Base-by-base conservation (phyloP, 75 land plant genomes). In the Larix kaempferi region DNA sequence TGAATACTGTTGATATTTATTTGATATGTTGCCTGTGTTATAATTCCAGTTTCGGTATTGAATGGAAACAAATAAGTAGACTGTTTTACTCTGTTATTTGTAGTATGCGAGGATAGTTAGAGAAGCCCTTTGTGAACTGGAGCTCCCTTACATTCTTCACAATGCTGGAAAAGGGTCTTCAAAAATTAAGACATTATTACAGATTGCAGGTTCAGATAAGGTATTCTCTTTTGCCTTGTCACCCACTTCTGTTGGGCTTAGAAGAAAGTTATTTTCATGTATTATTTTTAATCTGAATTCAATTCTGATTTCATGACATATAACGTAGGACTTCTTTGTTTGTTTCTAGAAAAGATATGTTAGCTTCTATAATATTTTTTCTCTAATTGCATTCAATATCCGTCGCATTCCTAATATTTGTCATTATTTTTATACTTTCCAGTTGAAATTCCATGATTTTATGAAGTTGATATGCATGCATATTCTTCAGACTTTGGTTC, bases 51-150 rank as follows among this genome's bases (percentile, higher is more conserved):
- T 69, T 69, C 72, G 41, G n/a, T 23, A 22, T 19, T 35, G 14
- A 12, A 15, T 16, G 39, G 35, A 65, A 12, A 33, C 35, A 19
- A 69, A 41, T 21, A 69, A 39, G 10, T 21, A 6, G 11, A 41
- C 35, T 77, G 19, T 2, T 78, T 55, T 49, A 22, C 44, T 54
- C 16, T 59, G 76, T 11, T 27, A 33, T 71, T 25, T 41, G 3
- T 82, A 95, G 95, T 85, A 89, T 88, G 92, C 98, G 65, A 83
- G 98, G 74, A 85, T 93, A 67, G 96, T 93, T 21, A 87, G 98
- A n/a, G 96, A 95, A 77, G 93, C 93, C 21, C 84, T 95, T 21
- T 93, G 98, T 82, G 98, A 95, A 71, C 76, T 95, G 77, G 98
- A 95, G 74, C 90, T 95, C 73, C 96, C 96, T 23, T 95, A 95